A percentile compares a stretch with the other conserved stretches of the same genome.
Conservation (phyloP, 1,284 basidiomycete genomes). For the Leccinum pallidistipes region DNA sequence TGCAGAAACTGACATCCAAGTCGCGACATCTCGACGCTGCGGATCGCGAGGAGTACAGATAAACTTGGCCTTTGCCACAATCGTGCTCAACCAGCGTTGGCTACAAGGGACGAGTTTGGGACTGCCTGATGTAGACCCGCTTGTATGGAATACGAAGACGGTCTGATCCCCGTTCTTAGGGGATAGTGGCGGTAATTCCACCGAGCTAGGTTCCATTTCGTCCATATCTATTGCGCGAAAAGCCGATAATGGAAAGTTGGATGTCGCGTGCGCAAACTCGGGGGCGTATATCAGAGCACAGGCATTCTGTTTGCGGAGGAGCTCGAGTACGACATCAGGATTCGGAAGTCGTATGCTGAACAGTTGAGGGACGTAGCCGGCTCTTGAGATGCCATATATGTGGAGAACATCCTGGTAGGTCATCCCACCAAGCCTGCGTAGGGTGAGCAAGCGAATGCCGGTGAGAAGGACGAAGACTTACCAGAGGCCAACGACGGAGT, state of each 20-base stretch:
- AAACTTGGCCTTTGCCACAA: constrained; percentile 55
- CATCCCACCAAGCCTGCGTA: constrained; percentile 61
- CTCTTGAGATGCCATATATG: constrained; percentile 69
- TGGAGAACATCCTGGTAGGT: constrained; percentile 66
- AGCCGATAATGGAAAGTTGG: constrained; percentile 46
- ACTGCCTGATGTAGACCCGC: constrained; percentile 71
- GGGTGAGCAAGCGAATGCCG: constrained; percentile 8
- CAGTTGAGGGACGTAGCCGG: constrained; percentile 70
- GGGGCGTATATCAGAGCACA: constrained; percentile 61
- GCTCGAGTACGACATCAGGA: constrained; percentile 63
- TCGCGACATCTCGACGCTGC: constrained; percentile 59
- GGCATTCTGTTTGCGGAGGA: constrained; percentile 56
- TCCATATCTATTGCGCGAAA: constrained; percentile 46
- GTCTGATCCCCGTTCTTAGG: constrained; percentile 44
- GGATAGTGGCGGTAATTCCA: constrained; percentile 47
- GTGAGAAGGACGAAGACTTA: constrained; percentile 34
- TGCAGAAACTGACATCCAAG: constrained; percentile 56
- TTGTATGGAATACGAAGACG: constrained; percentile 72
- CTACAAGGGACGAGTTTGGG: constrained; percentile 71
- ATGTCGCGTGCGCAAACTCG: constrained; percentile 41
- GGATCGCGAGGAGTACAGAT: constrained; percentile 49
- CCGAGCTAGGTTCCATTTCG: constrained; percentile 37
- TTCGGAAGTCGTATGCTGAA: constrained; percentile 71
- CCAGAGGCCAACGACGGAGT: constrained; percentile 70
- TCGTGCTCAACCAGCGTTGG: constrained; percentile 58